Percentiles rank a stretch among this genome's conserved stretches.
Conservation (phyloP, 83 land plant species). For the Diphasiastrum complanatum region DNA sequence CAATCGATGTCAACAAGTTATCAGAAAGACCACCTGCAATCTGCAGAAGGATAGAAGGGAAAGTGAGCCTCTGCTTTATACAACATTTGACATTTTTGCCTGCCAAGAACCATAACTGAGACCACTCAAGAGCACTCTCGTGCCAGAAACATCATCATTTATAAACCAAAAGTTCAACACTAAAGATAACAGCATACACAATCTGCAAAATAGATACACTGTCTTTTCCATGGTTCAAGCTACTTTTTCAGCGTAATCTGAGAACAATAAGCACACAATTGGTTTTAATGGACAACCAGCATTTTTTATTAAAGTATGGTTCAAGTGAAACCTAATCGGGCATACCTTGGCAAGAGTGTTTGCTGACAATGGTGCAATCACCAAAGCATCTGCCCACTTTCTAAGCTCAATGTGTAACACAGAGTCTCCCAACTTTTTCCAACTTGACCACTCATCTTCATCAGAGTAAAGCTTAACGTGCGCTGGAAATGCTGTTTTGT, state of each 20-base stretch:
- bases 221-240: background rate
- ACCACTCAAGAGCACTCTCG: background rate
- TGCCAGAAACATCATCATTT: background rate
- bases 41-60: constrained; percentile 26
- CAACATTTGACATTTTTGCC: too few relatives aligned
- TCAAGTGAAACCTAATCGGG: too few relatives aligned
- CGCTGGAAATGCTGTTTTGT: constrained; percentile 56
- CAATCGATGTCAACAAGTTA: constrained; percentile 78
- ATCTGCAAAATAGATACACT: background rate
- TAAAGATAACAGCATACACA: background rate
- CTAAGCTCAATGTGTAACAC: constrained; percentile 93
- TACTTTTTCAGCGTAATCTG: too few relatives aligned
- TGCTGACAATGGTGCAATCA: constrained; percentile 91
- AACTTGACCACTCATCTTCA: constrained; percentile 88
- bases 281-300: too few relatives aligned
- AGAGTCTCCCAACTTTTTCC: constrained; percentile 76
- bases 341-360: constrained; percentile 90
- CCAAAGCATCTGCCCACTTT: constrained; percentile 89
- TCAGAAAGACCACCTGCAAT: constrained; percentile 89
- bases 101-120: too few relatives aligned
- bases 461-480: constrained; percentile 71
- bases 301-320: too few relatives aligned
- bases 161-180: background rate
- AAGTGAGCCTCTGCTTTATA: too few relatives aligned
- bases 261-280: too few relatives aligned